These are phyloP conservation scores for Hibiscus mutabilis DNA, from an alignment of 345 rosid species.

Conservation along the genomic window DNA sequence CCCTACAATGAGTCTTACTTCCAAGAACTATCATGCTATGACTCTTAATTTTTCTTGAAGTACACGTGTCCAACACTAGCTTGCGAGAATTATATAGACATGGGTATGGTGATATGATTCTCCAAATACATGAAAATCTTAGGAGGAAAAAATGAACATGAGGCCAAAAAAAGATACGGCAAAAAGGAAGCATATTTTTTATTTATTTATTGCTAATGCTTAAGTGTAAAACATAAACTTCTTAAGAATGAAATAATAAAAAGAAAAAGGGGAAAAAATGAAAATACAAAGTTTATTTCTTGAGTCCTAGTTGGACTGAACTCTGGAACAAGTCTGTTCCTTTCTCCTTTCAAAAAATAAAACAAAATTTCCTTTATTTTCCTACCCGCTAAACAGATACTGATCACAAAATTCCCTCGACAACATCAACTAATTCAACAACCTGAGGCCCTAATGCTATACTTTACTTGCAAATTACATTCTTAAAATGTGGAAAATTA, in stretches of 20 bases:
- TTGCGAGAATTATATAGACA: not conserved
- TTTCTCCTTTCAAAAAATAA: not conserved
- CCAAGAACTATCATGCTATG: not conserved
- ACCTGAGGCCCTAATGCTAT: not conserved
- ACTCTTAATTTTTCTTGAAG: not conserved
- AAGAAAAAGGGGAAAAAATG: not conserved
- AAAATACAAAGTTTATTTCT: not conserved
- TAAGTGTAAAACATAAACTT: not conserved
- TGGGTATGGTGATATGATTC: not conserved
- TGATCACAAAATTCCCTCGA: not conserved
- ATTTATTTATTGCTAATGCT: not conserved
- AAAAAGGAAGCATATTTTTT: not conserved
- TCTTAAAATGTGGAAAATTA: not conserved
- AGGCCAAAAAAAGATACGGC: not conserved
- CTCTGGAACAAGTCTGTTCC: not conserved
- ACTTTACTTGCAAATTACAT: not conserved
- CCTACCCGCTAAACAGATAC: conserved; percentile 12
- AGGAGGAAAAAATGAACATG: not conserved
- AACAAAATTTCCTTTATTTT: not conserved
- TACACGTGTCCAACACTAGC: not conserved
- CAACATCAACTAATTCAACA: conserved; percentile 4
- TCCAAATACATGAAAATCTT: not conserved
- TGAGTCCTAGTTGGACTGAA: not conserved
- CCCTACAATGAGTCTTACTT: not conserved
- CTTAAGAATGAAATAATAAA: not conserved